Evolutionary conservation across 257 asterid species (phyloP), one percentile per base, ranked within the genome.

Genomic region (Solanum piurae): DNA sequence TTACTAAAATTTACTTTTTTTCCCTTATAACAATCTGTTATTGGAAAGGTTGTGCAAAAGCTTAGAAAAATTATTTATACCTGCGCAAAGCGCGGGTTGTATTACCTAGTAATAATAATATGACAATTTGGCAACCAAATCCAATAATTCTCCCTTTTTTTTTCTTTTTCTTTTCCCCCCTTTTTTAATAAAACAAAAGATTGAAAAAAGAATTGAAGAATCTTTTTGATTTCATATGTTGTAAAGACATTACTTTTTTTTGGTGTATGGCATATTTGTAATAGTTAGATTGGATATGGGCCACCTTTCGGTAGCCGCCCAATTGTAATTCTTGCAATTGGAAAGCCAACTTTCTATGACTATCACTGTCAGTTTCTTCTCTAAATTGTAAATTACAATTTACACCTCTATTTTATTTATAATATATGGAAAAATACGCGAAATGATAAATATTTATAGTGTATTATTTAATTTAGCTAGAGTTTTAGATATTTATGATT

Each of bases 281-380:
- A 18, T 18, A 4, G 27, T 34, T 72, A n/a, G 16, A 72, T 46
- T 64, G 23, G 3, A 42, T 46, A 46, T 27, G 38, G 31, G 44
- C 71, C 40, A 31, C 86, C 86, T 82, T 82, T 82, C 69, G 86
- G 86, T 82, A 82, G 86, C 71, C 71, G 86, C 44, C 86, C 86
- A 82, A 82, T 82, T 52, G 12, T 31, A 33, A 46, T 29, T 10
- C 38, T 49, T 49, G 69, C 18, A 79, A 44, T 80, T 80, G 66
- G 27, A 80, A 80, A 80, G 27, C 69, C 85, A 14, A 29, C 85
- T 82, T 46, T 46, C 85, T 80, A 7, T 46, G 66, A 58, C 66
- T 58, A 18, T 55, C 69, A 49, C 1, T 29, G 86, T 82, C 69
- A 44, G 29, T 37, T 29, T 46, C 40, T 27, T 44, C 6, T 42